Conservation (phyloP, 2,329 filamentous ascomycete species). For the Bimuria novae-zelandiae region DNA sequence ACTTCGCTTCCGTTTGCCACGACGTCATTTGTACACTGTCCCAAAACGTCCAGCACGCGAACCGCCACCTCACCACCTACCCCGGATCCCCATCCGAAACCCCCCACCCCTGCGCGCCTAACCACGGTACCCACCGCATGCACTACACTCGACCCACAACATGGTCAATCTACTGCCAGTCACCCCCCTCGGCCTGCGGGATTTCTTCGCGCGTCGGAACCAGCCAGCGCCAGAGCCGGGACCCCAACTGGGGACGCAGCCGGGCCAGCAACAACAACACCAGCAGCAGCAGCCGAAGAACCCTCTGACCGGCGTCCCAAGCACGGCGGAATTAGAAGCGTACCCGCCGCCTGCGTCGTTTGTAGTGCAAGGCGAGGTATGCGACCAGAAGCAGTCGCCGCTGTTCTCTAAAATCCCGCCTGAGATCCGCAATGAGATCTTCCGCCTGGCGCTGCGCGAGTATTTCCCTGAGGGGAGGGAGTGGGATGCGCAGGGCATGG, state of each 20-base stretch:
- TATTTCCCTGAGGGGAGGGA: constrained; percentile 16
- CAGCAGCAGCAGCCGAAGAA: neutral
- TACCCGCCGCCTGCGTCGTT: constrained; percentile 1
- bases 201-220: neutral
- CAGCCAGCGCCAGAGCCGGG: no score
- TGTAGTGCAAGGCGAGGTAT: neutral
- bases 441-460: constrained; percentile 21
- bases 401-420: constrained; percentile 24
- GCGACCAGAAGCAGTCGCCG: constrained; percentile 23
- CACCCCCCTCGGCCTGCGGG: neutral
- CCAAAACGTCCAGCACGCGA: no score
- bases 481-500: constrained; percentile 13
- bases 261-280: neutral
- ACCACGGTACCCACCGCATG: neutral
- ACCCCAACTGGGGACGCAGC: no score
- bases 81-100: neutral
- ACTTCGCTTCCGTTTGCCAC: no score
- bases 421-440: constrained; percentile 29
- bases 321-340: neutral
- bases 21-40: no score
- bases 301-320: neutral
- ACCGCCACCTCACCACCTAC: no score
- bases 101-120: neutral
- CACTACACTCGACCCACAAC: neutral
- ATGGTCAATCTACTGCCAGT: neutral